phyloP scores from a whole-genome alignment of 306 rosid genomes.

The Gastrolobium bilobum region DNA sequence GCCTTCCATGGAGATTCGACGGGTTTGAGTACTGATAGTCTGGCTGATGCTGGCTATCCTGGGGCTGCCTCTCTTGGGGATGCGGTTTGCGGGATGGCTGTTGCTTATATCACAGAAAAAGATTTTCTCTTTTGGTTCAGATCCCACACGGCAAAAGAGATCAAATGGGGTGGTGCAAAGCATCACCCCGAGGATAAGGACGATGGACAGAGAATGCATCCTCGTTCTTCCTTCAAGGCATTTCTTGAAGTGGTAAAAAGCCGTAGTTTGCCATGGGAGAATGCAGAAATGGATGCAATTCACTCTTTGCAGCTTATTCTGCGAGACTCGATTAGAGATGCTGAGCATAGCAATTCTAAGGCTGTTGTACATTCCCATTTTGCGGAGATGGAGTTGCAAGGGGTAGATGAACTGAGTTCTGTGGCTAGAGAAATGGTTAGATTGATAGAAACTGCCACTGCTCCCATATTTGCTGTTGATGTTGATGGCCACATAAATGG shows the following conservation, averaged over 20 bases:
- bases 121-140: conserved; percentile 97
- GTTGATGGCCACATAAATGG: conserved; percentile 88
- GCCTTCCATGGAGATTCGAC: conserved; percentile 88
- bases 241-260: conserved; percentile 96
- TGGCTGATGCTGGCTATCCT: conserved; percentile 94
- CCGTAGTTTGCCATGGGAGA: conserved; percentile 97
- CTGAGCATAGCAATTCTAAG: conserved; percentile 74
- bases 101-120: conserved; percentile 82
- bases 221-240: conserved; percentile 97
- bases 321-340: conserved; percentile 83
- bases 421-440: conserved; percentile 99
- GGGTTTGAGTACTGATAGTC: conserved; percentile 96
- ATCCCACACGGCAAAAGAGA: conserved; percentile 90
- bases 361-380: conserved; percentile 68
- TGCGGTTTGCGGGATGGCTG: conserved; percentile 97
- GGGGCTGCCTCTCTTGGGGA: conserved; percentile 92
- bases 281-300: conserved; percentile 96
- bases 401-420: conserved; percentile 91
- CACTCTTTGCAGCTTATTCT: conserved; percentile 97
- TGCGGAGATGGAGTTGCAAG: conserved; percentile 72
- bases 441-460: conserved; percentile 98
- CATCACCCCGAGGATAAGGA: conserved; percentile 99
- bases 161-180: conserved; percentile 99
- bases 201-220: conserved; percentile 98
- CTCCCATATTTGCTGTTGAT: conserved; percentile 96